A percentile compares a stretch with the other conserved stretches of the same genome.
Evolutionary conservation across 257 asterid species (phyloP).

Genomic region (Petrea volubilis): DNA sequence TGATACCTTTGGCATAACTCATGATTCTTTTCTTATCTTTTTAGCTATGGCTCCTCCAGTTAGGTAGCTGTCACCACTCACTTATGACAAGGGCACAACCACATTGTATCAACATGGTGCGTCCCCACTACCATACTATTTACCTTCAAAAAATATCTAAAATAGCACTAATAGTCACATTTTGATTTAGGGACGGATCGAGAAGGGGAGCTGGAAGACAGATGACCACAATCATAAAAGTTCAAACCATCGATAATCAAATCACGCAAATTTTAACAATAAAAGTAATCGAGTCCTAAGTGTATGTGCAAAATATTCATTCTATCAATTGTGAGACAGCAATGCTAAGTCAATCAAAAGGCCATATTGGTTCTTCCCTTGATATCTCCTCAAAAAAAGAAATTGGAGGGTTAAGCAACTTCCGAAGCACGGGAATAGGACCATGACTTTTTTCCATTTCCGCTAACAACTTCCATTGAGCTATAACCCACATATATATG

Average conservation of each 20-base stretch:
- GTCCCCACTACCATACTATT: conserved; percentile 5
- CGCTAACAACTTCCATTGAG: background rate
- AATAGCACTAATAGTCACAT: no score
- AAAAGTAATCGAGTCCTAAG: no score
- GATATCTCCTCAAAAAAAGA: background rate
- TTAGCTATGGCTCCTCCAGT: conserved; percentile 11
- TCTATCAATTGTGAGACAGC: background rate
- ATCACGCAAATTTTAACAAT: no score
- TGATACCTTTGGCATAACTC: conserved; percentile 12
- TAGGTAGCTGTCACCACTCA: conserved; percentile 37
- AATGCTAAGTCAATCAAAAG: background rate
- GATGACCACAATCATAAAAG: no score
- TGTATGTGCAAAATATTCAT: background rate
- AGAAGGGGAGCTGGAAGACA: no score
- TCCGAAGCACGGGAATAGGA: background rate
- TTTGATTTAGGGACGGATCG: no score
- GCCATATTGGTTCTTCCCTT: background rate
- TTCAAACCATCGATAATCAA: no score
- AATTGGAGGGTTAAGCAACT: conserved; percentile 1
- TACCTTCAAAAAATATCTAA: background rate
- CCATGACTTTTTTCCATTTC: background rate
- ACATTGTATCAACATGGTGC: background rate
- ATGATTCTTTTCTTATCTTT: conserved; percentile 28
- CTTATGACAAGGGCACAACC: conserved; percentile 6
- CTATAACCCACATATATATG: no score